phyloP scores from a whole-genome alignment of 73 alveolate genomes.

The Blepharisma japonicum region DNA sequence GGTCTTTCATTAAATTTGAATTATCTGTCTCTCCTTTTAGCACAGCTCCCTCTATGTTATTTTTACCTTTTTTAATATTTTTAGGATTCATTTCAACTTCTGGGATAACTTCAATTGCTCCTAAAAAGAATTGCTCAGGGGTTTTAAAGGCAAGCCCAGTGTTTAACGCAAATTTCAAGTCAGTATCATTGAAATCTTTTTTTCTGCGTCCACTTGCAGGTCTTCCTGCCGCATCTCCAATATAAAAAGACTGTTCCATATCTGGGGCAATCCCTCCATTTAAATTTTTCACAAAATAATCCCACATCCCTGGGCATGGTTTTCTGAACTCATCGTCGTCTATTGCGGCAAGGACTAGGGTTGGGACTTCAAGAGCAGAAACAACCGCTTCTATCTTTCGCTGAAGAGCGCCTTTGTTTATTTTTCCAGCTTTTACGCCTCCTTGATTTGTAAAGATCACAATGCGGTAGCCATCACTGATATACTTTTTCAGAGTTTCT shows the following conservation, averaged over 20 bases:
- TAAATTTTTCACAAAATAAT: conserved; percentile 59
- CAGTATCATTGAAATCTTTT: conserved; percentile 95
- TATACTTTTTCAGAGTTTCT: conserved; percentile 39
- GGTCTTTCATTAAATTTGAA: conserved; percentile 36
- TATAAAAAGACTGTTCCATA: neutral
- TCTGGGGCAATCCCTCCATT: conserved; percentile 41
- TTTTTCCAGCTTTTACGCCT: conserved; percentile 69
- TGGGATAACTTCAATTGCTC: conserved; percentile 68
- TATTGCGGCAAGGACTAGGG: conserved; percentile 65
- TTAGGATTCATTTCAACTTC: conserved; percentile 45
- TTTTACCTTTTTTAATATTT: neutral
- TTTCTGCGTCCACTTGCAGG: conserved; percentile 67
- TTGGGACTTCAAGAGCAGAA: conserved; percentile 54
- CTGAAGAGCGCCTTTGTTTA: conserved; percentile 47
- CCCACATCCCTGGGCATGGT: conserved; percentile 93
- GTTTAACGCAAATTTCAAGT: conserved; percentile 91
- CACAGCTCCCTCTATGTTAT: conserved; percentile 6
- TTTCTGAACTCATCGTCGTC: conserved; percentile 84
- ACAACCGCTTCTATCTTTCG: conserved; percentile 53
- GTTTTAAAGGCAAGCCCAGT: conserved; percentile 84
- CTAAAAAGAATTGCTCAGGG: conserved; percentile 92
- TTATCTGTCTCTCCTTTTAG: conserved; percentile 31
- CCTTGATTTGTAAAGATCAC: conserved; percentile 69
- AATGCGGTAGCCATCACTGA: conserved; percentile 64
- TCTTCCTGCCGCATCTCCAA: conserved; percentile 99